Percentiles rank a stretch among this genome's conserved stretches.
Conservation (phyloP, 108 stramenopile genomes). For the Fragilaria crotonensis region DNA sequence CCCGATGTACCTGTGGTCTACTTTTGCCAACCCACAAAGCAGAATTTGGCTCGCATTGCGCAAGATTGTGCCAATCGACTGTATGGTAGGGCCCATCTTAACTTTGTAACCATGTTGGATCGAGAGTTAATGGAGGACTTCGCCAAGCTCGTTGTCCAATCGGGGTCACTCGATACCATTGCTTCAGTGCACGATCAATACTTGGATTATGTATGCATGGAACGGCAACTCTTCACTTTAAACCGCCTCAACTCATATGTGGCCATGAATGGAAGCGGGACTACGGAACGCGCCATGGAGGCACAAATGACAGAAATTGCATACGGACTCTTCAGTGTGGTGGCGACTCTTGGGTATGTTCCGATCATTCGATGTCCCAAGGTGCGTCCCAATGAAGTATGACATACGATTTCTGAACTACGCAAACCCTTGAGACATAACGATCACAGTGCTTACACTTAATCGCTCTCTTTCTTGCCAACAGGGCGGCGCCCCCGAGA, state of each 20-base stretch:
- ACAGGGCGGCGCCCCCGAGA: slow-evolving; percentile 91
- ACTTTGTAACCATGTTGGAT: slow-evolving; percentile 81
- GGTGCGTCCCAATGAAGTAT: slow-evolving; percentile 22
- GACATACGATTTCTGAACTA: background rate
- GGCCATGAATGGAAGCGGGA: slow-evolving; percentile 80
- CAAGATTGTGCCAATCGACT: slow-evolving; percentile 73
- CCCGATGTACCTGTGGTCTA: slow-evolving; percentile 97
- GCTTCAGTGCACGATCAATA: slow-evolving; percentile 90
- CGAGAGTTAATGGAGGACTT: slow-evolving; percentile 92
- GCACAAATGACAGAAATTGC: slow-evolving; percentile 78
- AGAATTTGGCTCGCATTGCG: slow-evolving; percentile 86
- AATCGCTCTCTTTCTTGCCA: too few species aligned
- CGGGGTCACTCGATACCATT: slow-evolving; percentile 65
- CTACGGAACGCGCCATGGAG: slow-evolving; percentile 78
- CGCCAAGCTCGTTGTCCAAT: slow-evolving; percentile 79
- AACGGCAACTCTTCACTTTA: slow-evolving; percentile 80
- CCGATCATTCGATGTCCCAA: slow-evolving; percentile 90
- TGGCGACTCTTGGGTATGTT: slow-evolving; percentile 80
- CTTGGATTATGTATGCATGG: slow-evolving; percentile 90
- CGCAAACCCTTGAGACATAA: too few species aligned
- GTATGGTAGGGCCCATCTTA: slow-evolving; percentile 78
- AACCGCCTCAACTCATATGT: slow-evolving; percentile 78
- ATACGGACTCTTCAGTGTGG: slow-evolving; percentile 84
- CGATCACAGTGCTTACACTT: too few species aligned
- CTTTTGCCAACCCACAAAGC: slow-evolving; percentile 89